Percentiles rank a stretch among this genome's conserved stretches.
Evolutionary conservation across 73 alveolate species (phyloP).

Genomic region (Paramecium sonneborni): DNA sequence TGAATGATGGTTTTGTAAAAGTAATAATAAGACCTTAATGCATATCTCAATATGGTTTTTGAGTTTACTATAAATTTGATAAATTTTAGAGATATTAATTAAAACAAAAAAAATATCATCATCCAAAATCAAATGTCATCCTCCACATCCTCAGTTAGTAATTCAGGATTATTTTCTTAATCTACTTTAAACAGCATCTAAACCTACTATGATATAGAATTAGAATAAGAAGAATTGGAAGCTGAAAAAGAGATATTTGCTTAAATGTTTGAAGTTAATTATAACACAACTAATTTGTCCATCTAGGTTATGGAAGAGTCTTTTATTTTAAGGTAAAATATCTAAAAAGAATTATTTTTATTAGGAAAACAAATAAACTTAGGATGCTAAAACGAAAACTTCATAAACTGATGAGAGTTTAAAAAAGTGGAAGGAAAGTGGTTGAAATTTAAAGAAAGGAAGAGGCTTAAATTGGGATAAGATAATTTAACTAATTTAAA

Average conservation of each 20-base stretch:
- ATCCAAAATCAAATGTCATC: not conserved
- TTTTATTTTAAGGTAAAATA: not conserved
- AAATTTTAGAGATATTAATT: not conserved
- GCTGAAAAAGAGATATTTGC: not conserved
- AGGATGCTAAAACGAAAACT: not conserved
- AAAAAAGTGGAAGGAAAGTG: not conserved
- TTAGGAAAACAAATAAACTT: not conserved
- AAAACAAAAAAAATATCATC: not conserved
- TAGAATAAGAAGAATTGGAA: not conserved
- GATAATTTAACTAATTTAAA: not conserved
- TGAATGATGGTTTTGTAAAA: too few species aligned
- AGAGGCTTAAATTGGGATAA: not conserved
- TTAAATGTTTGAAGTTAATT: not conserved
- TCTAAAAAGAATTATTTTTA: not conserved
- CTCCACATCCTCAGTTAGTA: not conserved
- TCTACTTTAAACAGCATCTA: not conserved
- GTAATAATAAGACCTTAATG: too few species aligned
- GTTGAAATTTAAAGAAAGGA: not conserved
- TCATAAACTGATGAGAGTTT: not conserved
- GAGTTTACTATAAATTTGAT: not conserved
- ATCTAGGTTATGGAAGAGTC: not conserved
- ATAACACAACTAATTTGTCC: not conserved
- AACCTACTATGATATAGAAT: not conserved
- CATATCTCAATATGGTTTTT: too few species aligned
- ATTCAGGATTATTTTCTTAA: not conserved